These are phyloP conservation scores for Biscogniauxia marginata DNA, from an alignment of 2,329 filamentous ascomycete species.

Conservation along the genomic window DNA sequence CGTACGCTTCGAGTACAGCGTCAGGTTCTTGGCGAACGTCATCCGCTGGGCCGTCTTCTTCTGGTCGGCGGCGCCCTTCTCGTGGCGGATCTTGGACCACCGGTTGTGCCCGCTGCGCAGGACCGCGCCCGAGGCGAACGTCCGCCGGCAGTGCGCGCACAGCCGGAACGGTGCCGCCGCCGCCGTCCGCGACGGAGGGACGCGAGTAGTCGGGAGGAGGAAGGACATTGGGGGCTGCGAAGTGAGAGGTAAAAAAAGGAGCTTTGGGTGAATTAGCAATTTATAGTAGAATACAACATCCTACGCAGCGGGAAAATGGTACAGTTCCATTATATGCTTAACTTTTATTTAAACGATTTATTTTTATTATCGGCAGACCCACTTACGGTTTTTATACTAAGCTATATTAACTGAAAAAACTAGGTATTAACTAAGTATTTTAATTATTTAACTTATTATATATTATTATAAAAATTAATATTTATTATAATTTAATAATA, in stretches of 20 bases:
- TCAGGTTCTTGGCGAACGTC: slow-evolving; percentile 69
- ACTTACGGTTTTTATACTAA: too few relatives aligned
- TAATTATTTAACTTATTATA: too few relatives aligned
- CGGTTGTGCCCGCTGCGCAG: slow-evolving; percentile 75
- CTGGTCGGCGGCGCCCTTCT: slow-evolving; percentile 83
- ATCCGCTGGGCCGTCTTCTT: slow-evolving; percentile 73
- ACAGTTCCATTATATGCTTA: too few relatives aligned
- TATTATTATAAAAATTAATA: too few relatives aligned
- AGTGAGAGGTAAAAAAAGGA: not conserved
- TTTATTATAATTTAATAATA: too few relatives aligned
- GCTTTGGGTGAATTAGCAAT: not conserved
- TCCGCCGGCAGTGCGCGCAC: slow-evolving; percentile 49
- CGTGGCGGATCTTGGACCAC: slow-evolving; percentile 95
- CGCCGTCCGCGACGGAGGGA: too few relatives aligned
- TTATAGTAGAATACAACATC: not conserved
- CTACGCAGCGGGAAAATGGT: not conserved
- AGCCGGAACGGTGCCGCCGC: slow-evolving; percentile 23
- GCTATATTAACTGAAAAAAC: too few relatives aligned
- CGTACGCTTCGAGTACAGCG: slow-evolving; percentile 71
- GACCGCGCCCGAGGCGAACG: slow-evolving; percentile 45
- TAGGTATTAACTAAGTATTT: too few relatives aligned
- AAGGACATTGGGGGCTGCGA: slow-evolving; percentile 18
- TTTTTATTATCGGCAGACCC: too few relatives aligned
- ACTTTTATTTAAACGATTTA: too few relatives aligned
- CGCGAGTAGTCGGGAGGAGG: slow-evolving; percentile 13